A percentile compares a stretch with the other conserved stretches of the same genome.
Evolutionary conservation across 2,329 filamentous ascomycete genomes (phyloP).

Genomic region (Microcyclospora tardicrescens): DNA sequence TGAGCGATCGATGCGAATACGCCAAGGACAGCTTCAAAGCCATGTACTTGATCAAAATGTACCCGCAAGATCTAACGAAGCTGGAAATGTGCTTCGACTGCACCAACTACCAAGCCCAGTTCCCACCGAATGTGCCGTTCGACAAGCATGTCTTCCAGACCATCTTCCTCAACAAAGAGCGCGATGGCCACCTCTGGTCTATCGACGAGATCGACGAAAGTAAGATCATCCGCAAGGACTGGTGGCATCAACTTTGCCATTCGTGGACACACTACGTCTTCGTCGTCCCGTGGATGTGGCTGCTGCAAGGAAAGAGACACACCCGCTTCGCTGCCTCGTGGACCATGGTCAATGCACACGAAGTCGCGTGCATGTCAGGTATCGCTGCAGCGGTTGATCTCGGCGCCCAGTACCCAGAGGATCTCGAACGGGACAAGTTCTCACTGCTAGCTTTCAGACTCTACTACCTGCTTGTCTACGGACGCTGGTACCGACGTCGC

Average conservation of each 20-base stretch:
- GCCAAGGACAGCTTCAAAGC: constrained; percentile 44
- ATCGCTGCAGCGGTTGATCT: constrained; percentile 58
- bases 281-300: constrained; percentile 60
- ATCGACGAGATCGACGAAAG: constrained; percentile 44
- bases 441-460: constrained; percentile 47
- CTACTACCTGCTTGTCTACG: constrained; percentile 49
- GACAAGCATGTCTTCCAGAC: constrained; percentile 57
- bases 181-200: constrained; percentile 44
- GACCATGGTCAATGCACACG: constrained; percentile 59
- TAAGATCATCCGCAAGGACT: constrained; percentile 51
- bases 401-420: constrained; percentile 50
- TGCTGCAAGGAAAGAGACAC: constrained; percentile 51
- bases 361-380: constrained; percentile 56
- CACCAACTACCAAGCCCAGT: constrained; percentile 63
- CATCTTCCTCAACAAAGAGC: constrained; percentile 49
- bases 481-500: constrained; percentile 44
- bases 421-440: constrained; percentile 50
- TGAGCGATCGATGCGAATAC: constrained; percentile 29
- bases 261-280: constrained; percentile 50
- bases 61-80: constrained; percentile 42
- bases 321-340: constrained; percentile 54
- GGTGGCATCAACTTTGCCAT: constrained; percentile 57
- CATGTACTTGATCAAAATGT: constrained; percentile 54
- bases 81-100: constrained; percentile 57
- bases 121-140: constrained; percentile 41